Percentiles rank a stretch among this genome's conserved stretches.
Conservation (phyloP, 352 stramenopile species). For the Globisporangium nodosum region DNA sequence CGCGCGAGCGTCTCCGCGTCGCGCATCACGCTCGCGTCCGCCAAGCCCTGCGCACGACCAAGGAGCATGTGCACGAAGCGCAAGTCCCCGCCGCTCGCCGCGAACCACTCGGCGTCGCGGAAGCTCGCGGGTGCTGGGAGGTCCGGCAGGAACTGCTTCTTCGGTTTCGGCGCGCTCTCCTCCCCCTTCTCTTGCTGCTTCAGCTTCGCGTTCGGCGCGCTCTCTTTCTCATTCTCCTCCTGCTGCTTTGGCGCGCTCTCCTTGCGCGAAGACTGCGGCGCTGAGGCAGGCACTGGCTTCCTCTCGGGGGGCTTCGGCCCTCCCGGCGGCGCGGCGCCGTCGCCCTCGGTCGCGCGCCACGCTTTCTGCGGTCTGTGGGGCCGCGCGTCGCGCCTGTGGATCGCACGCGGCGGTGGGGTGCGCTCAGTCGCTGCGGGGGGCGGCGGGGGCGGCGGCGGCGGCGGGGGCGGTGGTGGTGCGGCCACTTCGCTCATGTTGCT, state of each 20-base stretch:
- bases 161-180: not conserved
- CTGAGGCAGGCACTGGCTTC: too few species aligned
- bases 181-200: too few species aligned
- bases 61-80: conserved; percentile 55
- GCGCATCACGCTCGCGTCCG: conserved; percentile 27
- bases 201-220: not conserved
- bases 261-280: too few species aligned
- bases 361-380: not conserved
- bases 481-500: not conserved
- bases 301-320: too few species aligned
- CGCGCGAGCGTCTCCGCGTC: conserved; percentile 21
- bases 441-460: too few species aligned
- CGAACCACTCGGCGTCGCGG: conserved; percentile 40
- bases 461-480: too few species aligned
- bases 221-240: not conserved
- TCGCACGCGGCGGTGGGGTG: not conserved
- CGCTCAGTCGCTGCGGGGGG: too few species aligned
- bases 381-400: not conserved
- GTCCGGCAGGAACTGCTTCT: not conserved
- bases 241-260: not conserved
- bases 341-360: too few species aligned
- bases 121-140: conserved; percentile 19
- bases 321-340: too few species aligned
- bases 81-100: conserved; percentile 32
- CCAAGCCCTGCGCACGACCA: conserved; percentile 37